Percentiles rank a stretch among this genome's conserved stretches.
These are phyloP conservation scores for Penicillium psychrofluorescens DNA, from an alignment of 495 filamentous ascomycete genomes.

Conservation along the genomic window DNA sequence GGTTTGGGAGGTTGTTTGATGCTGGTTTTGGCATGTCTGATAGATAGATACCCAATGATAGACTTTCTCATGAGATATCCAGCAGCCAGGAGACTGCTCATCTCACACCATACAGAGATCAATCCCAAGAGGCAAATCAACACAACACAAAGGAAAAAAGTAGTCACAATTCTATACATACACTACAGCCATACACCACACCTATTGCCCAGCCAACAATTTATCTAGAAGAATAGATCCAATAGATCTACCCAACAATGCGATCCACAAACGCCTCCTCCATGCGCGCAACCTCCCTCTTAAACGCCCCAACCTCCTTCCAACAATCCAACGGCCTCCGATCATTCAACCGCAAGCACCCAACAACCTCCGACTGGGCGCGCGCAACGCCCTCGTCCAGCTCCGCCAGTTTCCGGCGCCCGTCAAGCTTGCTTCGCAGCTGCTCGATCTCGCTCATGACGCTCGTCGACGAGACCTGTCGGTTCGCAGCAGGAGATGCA, in stretches of 20 bases:
- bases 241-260: slow-evolving; percentile 50
- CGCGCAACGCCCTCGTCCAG: slow-evolving; percentile 58
- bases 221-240: background rate
- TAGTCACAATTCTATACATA: slow-evolving; percentile 25
- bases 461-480: too few species aligned
- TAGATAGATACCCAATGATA: background rate
- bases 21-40: slow-evolving; percentile 7
- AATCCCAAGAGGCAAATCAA: slow-evolving; percentile 10
- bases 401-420: slow-evolving; percentile 62
- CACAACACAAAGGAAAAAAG: slow-evolving; percentile 12
- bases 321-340: slow-evolving; percentile 90
- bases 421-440: slow-evolving; percentile 66
- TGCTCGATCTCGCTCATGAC: slow-evolving; percentile 62
- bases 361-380: slow-evolving; percentile 70
- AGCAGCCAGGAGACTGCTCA: background rate
- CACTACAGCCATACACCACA: slow-evolving; percentile 17
- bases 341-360: slow-evolving; percentile 80
- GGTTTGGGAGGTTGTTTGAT: slow-evolving; percentile 65
- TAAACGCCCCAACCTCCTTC: slow-evolving; percentile 87
- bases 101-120: slow-evolving; percentile 3
- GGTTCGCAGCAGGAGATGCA: too few species aligned
- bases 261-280: slow-evolving; percentile 84
- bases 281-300: slow-evolving; percentile 72
- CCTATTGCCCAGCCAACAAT: background rate
- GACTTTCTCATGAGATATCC: background rate